Conservation (phyloP, 176 grass and related monocot species). For the Ananas comosus region DNA sequence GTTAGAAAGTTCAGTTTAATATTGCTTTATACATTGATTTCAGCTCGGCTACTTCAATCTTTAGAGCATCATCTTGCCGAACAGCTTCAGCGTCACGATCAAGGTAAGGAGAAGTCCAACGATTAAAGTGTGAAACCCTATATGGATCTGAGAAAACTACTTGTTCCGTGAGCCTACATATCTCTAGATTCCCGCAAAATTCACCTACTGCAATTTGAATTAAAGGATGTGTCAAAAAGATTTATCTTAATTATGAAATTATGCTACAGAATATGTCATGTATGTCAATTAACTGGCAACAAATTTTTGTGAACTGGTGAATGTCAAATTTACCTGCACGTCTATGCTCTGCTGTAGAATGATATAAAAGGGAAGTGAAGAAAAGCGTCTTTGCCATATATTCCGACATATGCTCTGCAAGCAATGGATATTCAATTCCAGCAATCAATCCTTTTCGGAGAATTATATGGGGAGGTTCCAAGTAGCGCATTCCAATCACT, state of each 20-base stretch:
- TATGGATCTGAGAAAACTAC: constrained; percentile 93
- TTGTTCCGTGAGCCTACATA: constrained; percentile 85
- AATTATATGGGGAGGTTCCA: constrained; percentile 80
- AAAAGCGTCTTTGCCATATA: constrained; percentile 83
- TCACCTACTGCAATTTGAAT: constrained; percentile 52
- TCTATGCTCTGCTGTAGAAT: constrained; percentile 71
- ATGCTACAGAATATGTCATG: not conserved
- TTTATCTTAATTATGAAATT: not conserved
- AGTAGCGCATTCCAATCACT: constrained; percentile 81
- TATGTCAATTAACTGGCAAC: not conserved
- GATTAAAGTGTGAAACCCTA: constrained; percentile 56
- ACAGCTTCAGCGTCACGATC: constrained; percentile 71
- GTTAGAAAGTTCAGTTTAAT: not conserved
- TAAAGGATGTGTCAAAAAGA: constrained; percentile 1
- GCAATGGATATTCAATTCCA: constrained; percentile 70
- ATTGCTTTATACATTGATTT: constrained; percentile 53
- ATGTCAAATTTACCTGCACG: constrained; percentile 36
- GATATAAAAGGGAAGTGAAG: constrained; percentile 70
- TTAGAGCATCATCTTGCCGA: constrained; percentile 45
- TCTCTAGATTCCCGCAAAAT: constrained; percentile 72
- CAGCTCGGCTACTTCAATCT: constrained; percentile 60
- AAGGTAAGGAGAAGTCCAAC: constrained; percentile 65
- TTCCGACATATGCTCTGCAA: constrained; percentile 73
- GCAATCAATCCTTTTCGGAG: constrained; percentile 85
- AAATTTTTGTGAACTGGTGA: not conserved